Conservation (phyloP, 345 rosid species). For the Salix suchowensis region DNA sequence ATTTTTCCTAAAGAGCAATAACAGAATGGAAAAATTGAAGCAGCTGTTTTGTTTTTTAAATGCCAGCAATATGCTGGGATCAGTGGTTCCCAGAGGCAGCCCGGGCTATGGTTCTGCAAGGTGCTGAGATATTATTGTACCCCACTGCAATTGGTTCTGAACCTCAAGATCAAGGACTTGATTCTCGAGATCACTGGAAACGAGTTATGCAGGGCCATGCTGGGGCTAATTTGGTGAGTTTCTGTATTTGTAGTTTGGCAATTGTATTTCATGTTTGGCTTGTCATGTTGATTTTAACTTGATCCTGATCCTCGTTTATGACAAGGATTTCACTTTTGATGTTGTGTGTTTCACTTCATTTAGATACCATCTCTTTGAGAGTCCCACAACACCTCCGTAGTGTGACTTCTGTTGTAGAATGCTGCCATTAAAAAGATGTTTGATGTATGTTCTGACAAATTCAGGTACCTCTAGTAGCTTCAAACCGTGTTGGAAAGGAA, state of each 20-base stretch:
- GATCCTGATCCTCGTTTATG: background rate
- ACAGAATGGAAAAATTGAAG: background rate
- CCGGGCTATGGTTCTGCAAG: slow-evolving; percentile 81
- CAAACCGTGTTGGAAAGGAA: slow-evolving; percentile 83
- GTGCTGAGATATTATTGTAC: slow-evolving; percentile 82
- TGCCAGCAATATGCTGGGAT: slow-evolving; percentile 90
- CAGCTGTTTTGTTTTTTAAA: background rate
- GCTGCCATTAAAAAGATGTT: background rate
- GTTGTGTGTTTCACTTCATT: background rate
- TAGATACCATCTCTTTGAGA: background rate
- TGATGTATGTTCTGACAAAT: slow-evolving; percentile 9
- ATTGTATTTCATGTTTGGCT: background rate
- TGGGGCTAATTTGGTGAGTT: slow-evolving; percentile 84
- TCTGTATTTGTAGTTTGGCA: background rate
- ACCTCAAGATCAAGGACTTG: slow-evolving; percentile 89
- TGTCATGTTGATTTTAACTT: background rate
- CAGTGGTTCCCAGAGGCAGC: slow-evolving; percentile 98
- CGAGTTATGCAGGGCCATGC: slow-evolving; percentile 99
- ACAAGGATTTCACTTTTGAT: background rate
- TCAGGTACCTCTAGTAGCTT: slow-evolving; percentile 81
- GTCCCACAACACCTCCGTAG: background rate
- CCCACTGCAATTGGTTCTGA: slow-evolving; percentile 96
- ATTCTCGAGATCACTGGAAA: slow-evolving; percentile 89
- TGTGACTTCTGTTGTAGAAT: background rate
- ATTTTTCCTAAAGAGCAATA: background rate